Conservation (phyloP, 352 stramenopile genomes). For the Elongisporangium anandrum region DNA sequence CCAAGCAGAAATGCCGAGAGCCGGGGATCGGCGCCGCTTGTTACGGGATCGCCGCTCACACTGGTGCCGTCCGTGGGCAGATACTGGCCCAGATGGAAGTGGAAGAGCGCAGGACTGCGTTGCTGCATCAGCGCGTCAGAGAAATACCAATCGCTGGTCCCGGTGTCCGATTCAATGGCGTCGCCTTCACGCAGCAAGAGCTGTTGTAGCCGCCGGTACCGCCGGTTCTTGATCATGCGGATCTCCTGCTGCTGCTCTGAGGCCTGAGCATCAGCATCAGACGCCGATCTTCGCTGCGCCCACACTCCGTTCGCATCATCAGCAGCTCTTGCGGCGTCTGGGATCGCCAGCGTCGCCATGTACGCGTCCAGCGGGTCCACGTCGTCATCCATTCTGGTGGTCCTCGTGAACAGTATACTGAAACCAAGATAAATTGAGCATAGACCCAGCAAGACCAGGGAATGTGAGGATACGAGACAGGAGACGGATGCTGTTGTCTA, state of each 20-base stretch:
- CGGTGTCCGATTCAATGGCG: constrained; percentile 1
- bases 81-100: constrained; percentile 81
- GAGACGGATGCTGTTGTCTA: neutral
- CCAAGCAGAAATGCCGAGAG: constrained; percentile 70
- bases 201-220: constrained; percentile 67
- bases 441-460: neutral
- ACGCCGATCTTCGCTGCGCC: constrained; percentile 8
- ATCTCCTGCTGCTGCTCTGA: neutral
- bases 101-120: constrained; percentile 73
- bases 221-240: constrained; percentile 60
- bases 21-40: constrained; percentile 11
- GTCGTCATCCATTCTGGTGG: constrained; percentile 14
- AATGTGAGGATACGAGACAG: neutral
- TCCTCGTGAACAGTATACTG: neutral
- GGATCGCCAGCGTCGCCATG: constrained; percentile 62
- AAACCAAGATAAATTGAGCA: neutral
- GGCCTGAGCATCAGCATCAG: constrained; percentile 2
- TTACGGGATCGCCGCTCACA: neutral
- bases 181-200: constrained; percentile 22
- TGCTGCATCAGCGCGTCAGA: constrained; percentile 81
- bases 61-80: constrained; percentile 7
- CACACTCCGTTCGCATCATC: constrained; percentile 4
- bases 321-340: neutral
- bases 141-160: constrained; percentile 54
- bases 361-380: constrained; percentile 77